Conservation (phyloP, 345 rosid species). For the Passiflora organensis region DNA sequence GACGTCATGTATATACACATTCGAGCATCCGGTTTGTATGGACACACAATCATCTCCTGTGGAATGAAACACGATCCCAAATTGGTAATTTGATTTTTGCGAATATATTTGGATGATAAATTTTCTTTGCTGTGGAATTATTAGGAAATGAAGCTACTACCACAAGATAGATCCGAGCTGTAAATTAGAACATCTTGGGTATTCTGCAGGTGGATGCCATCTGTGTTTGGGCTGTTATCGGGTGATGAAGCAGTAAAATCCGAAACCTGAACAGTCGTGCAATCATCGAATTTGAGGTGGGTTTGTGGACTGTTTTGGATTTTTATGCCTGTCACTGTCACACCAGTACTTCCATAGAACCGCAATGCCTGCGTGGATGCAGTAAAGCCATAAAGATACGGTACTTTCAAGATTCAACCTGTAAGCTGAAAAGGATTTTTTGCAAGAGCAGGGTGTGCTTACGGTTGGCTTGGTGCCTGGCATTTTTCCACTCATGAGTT, state of each 20-base stretch:
- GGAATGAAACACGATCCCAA: slow-evolving; percentile 7
- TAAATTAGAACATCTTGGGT: slow-evolving; percentile 56
- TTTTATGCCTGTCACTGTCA: slow-evolving; percentile 65
- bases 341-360: slow-evolving; percentile 73
- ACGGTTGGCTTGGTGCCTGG: slow-evolving; percentile 77
- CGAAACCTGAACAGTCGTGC: slow-evolving; percentile 56
- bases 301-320: slow-evolving; percentile 89
- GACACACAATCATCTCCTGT: slow-evolving; percentile 92
- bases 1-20: slow-evolving; percentile 56
- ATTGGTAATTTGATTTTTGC: not conserved
- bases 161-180: slow-evolving; percentile 57
- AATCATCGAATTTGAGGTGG: slow-evolving; percentile 76
- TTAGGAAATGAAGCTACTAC: slow-evolving; percentile 30
- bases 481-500: slow-evolving; percentile 36
- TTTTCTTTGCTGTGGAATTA: too few relatives aligned
- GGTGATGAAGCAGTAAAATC: slow-evolving; percentile 62
- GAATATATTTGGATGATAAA: not conserved
- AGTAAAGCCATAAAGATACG: too few relatives aligned
- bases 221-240: slow-evolving; percentile 71
- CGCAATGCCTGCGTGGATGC: slow-evolving; percentile 54
- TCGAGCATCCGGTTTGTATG: slow-evolving; percentile 82
- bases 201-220: slow-evolving; percentile 87
- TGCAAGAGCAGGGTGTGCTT: slow-evolving; percentile 13
- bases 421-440: not conserved
- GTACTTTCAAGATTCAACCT: too few relatives aligned